These are phyloP conservation scores for Solidago caesia DNA, from an alignment of 129 eudicot species.

Conservation along the genomic window DNA sequence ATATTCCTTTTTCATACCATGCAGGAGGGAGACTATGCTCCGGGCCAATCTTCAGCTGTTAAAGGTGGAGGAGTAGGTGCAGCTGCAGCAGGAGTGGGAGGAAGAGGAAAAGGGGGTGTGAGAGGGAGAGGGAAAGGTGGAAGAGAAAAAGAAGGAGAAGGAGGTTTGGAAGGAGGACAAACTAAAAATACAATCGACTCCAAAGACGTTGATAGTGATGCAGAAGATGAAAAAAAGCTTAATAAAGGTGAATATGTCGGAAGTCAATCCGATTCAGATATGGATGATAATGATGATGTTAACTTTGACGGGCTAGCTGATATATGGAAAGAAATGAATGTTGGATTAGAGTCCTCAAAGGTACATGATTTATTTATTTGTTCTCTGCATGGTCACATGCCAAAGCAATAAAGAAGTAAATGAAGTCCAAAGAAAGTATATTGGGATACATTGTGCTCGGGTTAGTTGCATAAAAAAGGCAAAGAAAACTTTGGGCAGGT, in stretches of 20 bases:
- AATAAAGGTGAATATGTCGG: conserved; percentile 42
- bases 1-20: conserved; percentile 28
- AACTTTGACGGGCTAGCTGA: conserved; percentile 65
- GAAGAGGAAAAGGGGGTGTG: conserved; percentile 19
- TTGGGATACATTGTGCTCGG: conserved; percentile 5
- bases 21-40: conserved; percentile 48
- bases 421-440: neutral
- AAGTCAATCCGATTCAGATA: conserved; percentile 39
- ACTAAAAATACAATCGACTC: conserved; percentile 33
- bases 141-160: conserved; percentile 11
- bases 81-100: conserved; percentile 13
- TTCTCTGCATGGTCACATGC: conserved; percentile 21
- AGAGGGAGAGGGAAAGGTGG: conserved; percentile 17
- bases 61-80: conserved; percentile 17
- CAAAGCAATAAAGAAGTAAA: neutral
- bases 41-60: conserved; percentile 27
- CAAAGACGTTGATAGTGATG: conserved; percentile 37
- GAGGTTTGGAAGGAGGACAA: conserved; percentile 16
- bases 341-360: conserved; percentile 77
- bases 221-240: conserved; percentile 38
- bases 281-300: conserved; percentile 42
- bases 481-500: neutral
- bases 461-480: neutral
- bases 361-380: conserved; percentile 34
- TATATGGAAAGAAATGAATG: conserved; percentile 81